These are phyloP conservation scores for Boletus subcaerulescens DNA, from an alignment of 768 basidiomycete species.

Conservation along the genomic window DNA sequence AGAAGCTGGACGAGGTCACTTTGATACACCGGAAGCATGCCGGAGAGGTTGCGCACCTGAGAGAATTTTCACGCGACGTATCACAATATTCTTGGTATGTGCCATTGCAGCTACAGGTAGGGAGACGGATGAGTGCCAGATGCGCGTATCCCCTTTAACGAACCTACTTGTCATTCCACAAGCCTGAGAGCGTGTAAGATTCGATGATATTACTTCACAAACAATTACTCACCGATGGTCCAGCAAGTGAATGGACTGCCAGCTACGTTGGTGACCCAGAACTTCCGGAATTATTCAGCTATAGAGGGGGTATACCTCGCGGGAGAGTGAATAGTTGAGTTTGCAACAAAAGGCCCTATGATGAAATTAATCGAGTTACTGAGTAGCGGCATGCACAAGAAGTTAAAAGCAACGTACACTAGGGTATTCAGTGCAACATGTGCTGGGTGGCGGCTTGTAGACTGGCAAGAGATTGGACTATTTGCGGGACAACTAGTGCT, in stretches of 20 bases:
- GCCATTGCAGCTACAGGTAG: conserved; percentile 53
- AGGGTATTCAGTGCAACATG: conserved; percentile 67
- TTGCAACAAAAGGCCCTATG: conserved; percentile 59
- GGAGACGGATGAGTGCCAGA: neutral
- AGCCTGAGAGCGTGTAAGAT: conserved; percentile 36
- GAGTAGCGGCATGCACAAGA: neutral
- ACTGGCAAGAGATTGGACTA: conserved; percentile 53
- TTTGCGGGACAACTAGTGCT: conserved; percentile 52
- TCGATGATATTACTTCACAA: neutral
- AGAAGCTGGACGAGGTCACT: conserved; percentile 45
- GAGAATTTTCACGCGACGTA: conserved; percentile 36
- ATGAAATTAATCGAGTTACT: neutral
- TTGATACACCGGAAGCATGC: neutral
- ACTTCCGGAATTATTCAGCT: conserved; percentile 6
- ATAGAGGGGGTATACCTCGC: neutral
- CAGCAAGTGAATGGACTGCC: conserved; percentile 66
- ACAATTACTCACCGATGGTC: too few species aligned
- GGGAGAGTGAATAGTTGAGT: conserved; percentile 38
- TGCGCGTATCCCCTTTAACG: neutral
- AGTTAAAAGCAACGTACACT: conserved; percentile 42
- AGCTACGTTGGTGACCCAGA: conserved; percentile 65
- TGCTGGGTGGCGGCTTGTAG: conserved; percentile 39
- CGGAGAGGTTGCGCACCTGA: conserved; percentile 26
- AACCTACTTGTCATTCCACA: conserved; percentile 64
- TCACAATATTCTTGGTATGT: conserved; percentile 37